Percentiles rank a stretch among this genome's conserved stretches.
phyloP scores from a whole-genome alignment of 192 early-diverging fungal species.

The Coemansia guatemalensis region DNA sequence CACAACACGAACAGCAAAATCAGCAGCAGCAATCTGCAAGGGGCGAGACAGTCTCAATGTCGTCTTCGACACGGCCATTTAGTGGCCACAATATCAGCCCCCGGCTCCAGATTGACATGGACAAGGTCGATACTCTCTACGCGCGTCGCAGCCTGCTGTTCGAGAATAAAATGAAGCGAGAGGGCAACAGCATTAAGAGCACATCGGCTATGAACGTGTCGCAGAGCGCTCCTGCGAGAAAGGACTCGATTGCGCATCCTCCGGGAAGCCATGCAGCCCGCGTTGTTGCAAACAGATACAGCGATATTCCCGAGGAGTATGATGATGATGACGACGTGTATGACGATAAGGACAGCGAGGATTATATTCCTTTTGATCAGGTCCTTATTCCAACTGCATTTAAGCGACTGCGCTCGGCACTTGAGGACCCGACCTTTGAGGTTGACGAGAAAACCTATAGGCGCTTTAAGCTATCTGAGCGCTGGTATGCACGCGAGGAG shows the following conservation, averaged over 20 bases:
- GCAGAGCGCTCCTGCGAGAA: background rate
- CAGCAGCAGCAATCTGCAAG: background rate
- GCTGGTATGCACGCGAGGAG: slow-evolving; percentile 53
- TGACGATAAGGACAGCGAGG: slow-evolving; percentile 21
- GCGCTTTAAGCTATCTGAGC: slow-evolving; percentile 50
- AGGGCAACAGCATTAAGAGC: slow-evolving; percentile 3
- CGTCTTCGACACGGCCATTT: slow-evolving; percentile 23
- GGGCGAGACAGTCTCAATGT: slow-evolving; percentile 2
- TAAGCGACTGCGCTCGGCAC: slow-evolving; percentile 43
- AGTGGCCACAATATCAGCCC: slow-evolving; percentile 37
- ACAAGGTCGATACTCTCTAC: slow-evolving; percentile 45
- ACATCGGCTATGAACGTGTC: background rate
- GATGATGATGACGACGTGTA: slow-evolving; percentile 12
- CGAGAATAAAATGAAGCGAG: slow-evolving; percentile 39
- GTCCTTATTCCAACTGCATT: slow-evolving; percentile 54
- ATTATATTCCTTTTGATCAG: slow-evolving; percentile 51
- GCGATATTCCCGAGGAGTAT: slow-evolving; percentile 8
- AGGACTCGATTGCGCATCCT: slow-evolving; percentile 1
- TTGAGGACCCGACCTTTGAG: slow-evolving; percentile 41
- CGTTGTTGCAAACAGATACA: slow-evolving; percentile 6
- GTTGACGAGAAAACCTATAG: slow-evolving; percentile 50
- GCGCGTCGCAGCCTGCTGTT: slow-evolving; percentile 45
- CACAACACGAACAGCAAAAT: background rate
- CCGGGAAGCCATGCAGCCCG: background rate
- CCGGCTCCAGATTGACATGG: slow-evolving; percentile 44